Conservation (phyloP, 2,329 filamentous ascomycete genomes). For the Daldinia sp. region DNA sequence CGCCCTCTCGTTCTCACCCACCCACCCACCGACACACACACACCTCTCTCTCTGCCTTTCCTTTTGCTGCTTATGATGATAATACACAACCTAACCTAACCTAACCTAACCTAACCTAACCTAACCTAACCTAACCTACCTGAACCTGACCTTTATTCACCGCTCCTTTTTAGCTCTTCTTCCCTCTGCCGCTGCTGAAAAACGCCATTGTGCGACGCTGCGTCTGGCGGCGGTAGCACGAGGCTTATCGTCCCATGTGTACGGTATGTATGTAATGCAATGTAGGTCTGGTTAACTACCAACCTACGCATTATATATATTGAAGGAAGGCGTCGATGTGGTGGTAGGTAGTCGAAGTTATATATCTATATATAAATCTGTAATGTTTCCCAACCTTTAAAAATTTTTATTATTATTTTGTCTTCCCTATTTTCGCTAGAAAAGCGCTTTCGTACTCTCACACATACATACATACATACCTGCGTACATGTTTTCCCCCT, state of each 20-base stretch:
- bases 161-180: conserved; percentile 26
- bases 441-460: no score
- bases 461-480: no score
- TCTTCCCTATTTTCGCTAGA: neutral
- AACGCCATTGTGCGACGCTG: conserved; percentile 11
- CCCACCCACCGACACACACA: neutral
- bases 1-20: neutral
- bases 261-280: no score
- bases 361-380: neutral
- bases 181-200: neutral
- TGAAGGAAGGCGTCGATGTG: neutral
- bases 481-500: neutral
- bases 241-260: neutral
- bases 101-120: neutral
- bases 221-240: neutral
- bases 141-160: conserved; percentile 27
- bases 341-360: neutral
- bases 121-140: no score
- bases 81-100: no score
- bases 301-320: neutral
- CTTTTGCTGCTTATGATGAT: no score
- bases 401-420: neutral
- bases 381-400: neutral
- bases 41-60: no score
- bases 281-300: neutral